phyloP scores from a whole-genome alignment of 225 moss, liverwort and hornwort species.

The Pseudisothecium myosuroides region DNA sequence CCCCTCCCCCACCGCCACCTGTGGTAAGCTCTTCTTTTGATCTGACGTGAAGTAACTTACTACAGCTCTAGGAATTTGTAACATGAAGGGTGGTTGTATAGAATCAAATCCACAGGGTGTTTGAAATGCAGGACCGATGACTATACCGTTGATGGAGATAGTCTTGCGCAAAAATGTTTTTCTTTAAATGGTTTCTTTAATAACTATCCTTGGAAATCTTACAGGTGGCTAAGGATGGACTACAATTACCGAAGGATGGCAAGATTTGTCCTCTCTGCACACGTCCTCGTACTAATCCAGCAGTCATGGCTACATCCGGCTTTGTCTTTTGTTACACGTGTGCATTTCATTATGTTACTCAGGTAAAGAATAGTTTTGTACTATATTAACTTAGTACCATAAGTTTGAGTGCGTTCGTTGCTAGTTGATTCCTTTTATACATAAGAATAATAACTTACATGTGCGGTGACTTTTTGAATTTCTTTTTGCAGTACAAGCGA shows the following conservation, averaged over 20 bases:
- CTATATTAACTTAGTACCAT: neutral
- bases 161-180: neutral
- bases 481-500: slow-evolving; percentile 76
- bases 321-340: slow-evolving; percentile 98
- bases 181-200: neutral
- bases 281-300: slow-evolving; percentile 78
- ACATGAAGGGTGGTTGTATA: neutral
- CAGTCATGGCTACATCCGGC: slow-evolving; percentile 84
- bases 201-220: neutral
- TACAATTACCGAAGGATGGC: slow-evolving; percentile 64
- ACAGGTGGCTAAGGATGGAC: slow-evolving; percentile 79
- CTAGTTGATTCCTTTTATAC: neutral
- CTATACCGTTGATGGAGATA: neutral
- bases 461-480: neutral
- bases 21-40: slow-evolving; percentile 32
- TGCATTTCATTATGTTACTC: slow-evolving; percentile 80
- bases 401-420: neutral
- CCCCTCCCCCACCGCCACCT: slow-evolving; percentile 92
- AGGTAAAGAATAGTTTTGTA: slow-evolving; percentile 30
- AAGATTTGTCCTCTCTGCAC: slow-evolving; percentile 79
- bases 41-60: neutral
- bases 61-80: neutral
- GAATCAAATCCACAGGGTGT: neutral
- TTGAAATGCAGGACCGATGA: neutral
- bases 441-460: neutral